A percentile compares a stretch with the other conserved stretches of the same genome.
Evolutionary conservation across 108 stramenopile genomes (phyloP).

Genomic region (Parietichytrium sp.): DNA sequence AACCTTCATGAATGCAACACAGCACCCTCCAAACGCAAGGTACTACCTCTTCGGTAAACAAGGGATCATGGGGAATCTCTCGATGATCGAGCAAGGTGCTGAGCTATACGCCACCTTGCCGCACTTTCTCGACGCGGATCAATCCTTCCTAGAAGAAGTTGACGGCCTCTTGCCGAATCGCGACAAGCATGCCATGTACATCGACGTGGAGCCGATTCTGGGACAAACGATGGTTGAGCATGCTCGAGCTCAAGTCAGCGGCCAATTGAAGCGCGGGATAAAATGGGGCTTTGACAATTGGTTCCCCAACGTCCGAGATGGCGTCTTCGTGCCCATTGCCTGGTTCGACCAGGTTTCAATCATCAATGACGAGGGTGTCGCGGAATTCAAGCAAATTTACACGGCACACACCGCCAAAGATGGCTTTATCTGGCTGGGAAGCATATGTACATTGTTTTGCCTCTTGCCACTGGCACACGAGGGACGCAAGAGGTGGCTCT

Average conservation of each 20-base stretch:
- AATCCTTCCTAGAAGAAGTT: not conserved
- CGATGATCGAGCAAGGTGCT: conserved; percentile 19
- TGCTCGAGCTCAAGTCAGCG: conserved; percentile 12
- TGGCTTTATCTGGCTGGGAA: not conserved
- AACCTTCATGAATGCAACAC: not conserved
- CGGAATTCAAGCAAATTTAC: not conserved
- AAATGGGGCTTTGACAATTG: not conserved
- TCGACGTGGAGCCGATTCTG: conserved; percentile 14
- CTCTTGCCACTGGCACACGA: no score
- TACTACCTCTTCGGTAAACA: not conserved
- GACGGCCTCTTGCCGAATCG: not conserved
- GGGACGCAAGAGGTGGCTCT: no score
- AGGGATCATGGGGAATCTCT: conserved; percentile 13
- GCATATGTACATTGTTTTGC: not conserved
- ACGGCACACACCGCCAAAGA: not conserved
- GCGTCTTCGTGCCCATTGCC: not conserved
- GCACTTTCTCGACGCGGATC: not conserved
- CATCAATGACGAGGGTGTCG: not conserved
- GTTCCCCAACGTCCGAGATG: conserved; percentile 31
- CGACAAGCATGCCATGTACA: not conserved
- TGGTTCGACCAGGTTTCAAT: conserved; percentile 35
- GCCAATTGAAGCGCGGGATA: not conserved
- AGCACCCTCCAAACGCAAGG: conserved; percentile 9
- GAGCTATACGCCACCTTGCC: not conserved
- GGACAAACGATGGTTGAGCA: conserved; percentile 37